Evolutionary conservation across 768 basidiomycete species (phyloP), one percentile per base, ranked within the genome.

Genomic region (Lactifluus piperatus): DNA sequence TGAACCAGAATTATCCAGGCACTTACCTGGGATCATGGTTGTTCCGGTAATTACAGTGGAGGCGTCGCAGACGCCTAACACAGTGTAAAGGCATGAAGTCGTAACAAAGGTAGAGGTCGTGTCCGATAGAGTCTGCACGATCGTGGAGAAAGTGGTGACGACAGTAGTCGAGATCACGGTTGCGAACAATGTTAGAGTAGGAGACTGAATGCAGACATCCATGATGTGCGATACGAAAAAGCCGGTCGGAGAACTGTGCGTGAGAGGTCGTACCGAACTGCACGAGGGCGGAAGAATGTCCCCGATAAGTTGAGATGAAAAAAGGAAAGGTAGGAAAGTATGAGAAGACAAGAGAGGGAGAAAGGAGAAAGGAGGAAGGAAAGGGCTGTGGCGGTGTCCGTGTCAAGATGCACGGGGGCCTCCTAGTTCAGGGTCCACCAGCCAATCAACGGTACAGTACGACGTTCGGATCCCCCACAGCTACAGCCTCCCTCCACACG

Each of bases 121-220:
- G 37, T 22, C 58, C 26, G 57, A 26, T 26, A 54, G 27, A 8
- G 64, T 65, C 56, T 55, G 45, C n/a, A 57, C 41, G 20, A 46
- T n/a, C 16, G 30, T 24, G n/a, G 64, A 54, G 46, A 46, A 54
- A 2, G 58, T 56, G 26, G 58, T 60, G 41, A 57, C n/a, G 24
- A 60, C 14, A 7, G 30, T 54, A 2, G 64, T 57, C 34, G 62
- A 65, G 16, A 32, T 63, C 24, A 47, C 24, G 16, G 62, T 65
- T 36, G 49, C 14, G 30, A 52, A 65, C n/a, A 55, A 43, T 24
- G 64, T 65, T 32, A 60, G 37, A 32, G 58, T 63, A 24, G 64
- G 53, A 27, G 37, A 44, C 3, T 51, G 44, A 29, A 20, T 41
- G 48, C 64, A 65, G 27, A 1, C 14, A 39, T 57, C 57, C 64